Conservation (phyloP, 768 basidiomycete genomes). For the Trametes maxima region DNA sequence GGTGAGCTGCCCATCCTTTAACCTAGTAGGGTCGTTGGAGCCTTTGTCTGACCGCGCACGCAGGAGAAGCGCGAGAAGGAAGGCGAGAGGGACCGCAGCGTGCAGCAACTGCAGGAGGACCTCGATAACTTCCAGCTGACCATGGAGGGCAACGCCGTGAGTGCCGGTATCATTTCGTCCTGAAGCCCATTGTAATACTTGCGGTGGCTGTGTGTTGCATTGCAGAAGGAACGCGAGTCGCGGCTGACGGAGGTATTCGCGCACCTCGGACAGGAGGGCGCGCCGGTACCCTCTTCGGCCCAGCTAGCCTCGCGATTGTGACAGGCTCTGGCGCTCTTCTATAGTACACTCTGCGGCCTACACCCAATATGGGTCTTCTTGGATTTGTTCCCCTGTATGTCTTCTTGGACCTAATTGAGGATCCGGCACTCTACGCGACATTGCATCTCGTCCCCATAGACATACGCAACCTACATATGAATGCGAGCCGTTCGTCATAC, state of each 20-base stretch:
- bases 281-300: neutral
- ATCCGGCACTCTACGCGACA: no score
- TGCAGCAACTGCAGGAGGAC: constrained; percentile 6
- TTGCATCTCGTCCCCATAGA: no score
- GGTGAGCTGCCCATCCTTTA: neutral
- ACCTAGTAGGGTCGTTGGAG: no score
- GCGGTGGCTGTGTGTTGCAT: no score
- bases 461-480: no score
- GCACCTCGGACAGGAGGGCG: neutral
- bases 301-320: neutral
- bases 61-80: constrained; percentile 16
- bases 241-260: constrained; percentile 7
- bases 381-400: neutral
- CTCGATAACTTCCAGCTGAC: constrained; percentile 11
- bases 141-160: constrained; percentile 17
- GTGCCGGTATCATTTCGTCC: neutral
- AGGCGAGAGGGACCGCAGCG: neutral
- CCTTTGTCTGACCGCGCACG: neutral
- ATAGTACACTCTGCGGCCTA: neutral
- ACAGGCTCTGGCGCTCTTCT: neutral
- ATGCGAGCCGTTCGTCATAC: neutral
- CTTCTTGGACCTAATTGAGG: neutral
- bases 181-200: no score
- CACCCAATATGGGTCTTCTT: neutral
- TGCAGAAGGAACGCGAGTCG: constrained; percentile 14